phyloP scores from a whole-genome alignment of 805 yeast species.

The Candida fluviatilis region DNA sequence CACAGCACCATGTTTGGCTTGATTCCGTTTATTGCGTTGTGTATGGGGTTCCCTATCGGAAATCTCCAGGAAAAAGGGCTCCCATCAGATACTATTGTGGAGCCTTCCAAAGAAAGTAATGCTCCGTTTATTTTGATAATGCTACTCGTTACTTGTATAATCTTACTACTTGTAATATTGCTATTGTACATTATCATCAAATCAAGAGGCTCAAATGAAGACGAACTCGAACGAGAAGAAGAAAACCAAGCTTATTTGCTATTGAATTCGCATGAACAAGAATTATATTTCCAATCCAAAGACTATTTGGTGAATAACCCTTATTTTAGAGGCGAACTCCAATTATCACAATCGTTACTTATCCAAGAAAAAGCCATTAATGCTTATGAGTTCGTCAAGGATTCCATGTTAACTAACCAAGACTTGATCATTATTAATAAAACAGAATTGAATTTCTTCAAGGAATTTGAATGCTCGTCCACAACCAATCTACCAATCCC shows the following conservation, averaged over 20 bases:
- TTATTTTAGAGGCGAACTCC: conserved; percentile 37
- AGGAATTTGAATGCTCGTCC: conserved; percentile 59
- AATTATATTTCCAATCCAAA: conserved; percentile 62
- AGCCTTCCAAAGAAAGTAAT: no score
- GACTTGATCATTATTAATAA: conserved; percentile 63
- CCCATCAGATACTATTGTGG: no score
- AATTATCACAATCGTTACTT: conserved; percentile 55
- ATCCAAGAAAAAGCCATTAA: conserved; percentile 84
- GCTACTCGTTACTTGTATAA: neutral
- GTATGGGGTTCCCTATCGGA: no score
- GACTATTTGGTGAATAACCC: conserved; percentile 38
- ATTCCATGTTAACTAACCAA: conserved; percentile 49
- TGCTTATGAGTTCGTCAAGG: conserved; percentile 84
- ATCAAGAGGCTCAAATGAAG: conserved; percentile 35
- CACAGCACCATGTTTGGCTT: no score
- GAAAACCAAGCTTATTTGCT: conserved; percentile 53
- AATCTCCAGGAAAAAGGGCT: no score
- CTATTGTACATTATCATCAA: conserved; percentile 10
- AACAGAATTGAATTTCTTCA: conserved; percentile 53
- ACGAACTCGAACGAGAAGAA: conserved; percentile 55
- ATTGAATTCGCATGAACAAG: conserved; percentile 66
- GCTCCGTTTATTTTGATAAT: no score
- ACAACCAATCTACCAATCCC: conserved; percentile 87
- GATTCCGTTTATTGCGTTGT: no score
- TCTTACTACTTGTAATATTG: conserved; percentile 4